Evolutionary conservation across 2,329 filamentous ascomycete species (phyloP).

Genomic region (Thelonectria rubi): DNA sequence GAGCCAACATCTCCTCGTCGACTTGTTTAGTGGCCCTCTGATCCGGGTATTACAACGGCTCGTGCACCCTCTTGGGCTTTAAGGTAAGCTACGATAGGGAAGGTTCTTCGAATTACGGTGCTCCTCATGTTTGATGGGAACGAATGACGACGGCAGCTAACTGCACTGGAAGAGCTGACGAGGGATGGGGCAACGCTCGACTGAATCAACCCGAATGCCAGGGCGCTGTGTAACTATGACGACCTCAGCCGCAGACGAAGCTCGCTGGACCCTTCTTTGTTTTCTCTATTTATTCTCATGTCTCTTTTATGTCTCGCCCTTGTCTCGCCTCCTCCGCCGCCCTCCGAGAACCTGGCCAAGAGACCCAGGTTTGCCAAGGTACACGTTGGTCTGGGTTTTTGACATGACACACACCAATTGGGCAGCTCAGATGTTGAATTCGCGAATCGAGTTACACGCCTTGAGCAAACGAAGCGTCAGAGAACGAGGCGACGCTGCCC

Average conservation of each 20-base stretch:
- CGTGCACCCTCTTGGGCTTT: neutral
- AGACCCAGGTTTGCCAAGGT: too few species aligned
- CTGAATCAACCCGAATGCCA: conserved; percentile 36
- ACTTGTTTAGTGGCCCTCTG: too few species aligned
- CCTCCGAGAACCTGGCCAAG: too few species aligned
- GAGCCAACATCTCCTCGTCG: too few species aligned
- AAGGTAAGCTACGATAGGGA: neutral
- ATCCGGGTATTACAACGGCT: too few species aligned
- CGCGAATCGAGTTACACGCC: too few species aligned
- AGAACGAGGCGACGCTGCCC: neutral
- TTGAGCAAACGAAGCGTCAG: too few species aligned
- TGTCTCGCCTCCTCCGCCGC: too few species aligned
- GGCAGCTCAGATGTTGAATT: too few species aligned
- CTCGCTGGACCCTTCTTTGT: conserved; percentile 6
- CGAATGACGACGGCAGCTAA: neutral
- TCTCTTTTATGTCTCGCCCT: too few species aligned
- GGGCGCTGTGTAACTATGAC: conserved; percentile 24
- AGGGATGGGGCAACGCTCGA: conserved; percentile 26
- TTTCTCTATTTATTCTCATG: neutral
- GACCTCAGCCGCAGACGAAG: conserved; percentile 8
- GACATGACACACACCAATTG: too few species aligned
- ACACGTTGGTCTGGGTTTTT: too few species aligned
- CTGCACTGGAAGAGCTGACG: neutral
- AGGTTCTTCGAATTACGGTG: neutral
- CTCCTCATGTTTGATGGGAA: conserved; percentile 4